Percentiles rank a stretch among this genome's conserved stretches.
These are phyloP conservation scores for Zygnema circumcarinatum DNA, from an alignment of 139 green algal species.

Conservation along the genomic window DNA sequence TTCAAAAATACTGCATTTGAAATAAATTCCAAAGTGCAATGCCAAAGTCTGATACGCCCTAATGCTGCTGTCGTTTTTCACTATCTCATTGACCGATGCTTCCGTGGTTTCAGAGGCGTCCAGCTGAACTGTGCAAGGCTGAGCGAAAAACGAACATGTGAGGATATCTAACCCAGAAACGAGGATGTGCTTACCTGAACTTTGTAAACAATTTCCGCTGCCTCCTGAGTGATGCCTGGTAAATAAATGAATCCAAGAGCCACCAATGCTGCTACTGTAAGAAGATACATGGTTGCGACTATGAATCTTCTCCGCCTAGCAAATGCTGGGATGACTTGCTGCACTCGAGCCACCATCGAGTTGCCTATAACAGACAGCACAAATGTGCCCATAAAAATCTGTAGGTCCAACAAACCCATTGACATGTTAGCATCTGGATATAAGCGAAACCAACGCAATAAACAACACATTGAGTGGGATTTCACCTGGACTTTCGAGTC, in stretches of 20 bases:
- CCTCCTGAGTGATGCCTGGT: constrained; percentile 22
- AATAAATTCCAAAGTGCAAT: no score
- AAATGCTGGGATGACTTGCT: constrained; percentile 12
- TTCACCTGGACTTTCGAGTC: no score
- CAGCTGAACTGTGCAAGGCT: no score
- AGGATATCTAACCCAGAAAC: no score
- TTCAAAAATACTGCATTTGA: no score
- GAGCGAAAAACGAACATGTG: no score
- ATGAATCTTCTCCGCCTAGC: background rate
- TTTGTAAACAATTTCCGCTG: constrained; percentile 21
- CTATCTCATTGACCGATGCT: no score
- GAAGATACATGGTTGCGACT: constrained; percentile 12
- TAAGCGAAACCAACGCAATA: background rate
- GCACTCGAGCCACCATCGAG: background rate
- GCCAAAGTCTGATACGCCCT: no score
- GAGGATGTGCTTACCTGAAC: constrained; percentile 41
- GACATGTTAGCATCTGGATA: background rate
- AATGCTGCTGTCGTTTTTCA: no score
- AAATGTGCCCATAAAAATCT: constrained; percentile 38
- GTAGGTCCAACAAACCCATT: background rate
- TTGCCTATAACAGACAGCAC: constrained; percentile 24
- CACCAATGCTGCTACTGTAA: constrained; percentile 14
- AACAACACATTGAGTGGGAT: no score
- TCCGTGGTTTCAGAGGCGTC: no score
- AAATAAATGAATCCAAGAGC: constrained; percentile 19